phyloP scores from a whole-genome alignment of 2,329 filamentous ascomycete genomes.

The Exutisphaerella laricina region DNA sequence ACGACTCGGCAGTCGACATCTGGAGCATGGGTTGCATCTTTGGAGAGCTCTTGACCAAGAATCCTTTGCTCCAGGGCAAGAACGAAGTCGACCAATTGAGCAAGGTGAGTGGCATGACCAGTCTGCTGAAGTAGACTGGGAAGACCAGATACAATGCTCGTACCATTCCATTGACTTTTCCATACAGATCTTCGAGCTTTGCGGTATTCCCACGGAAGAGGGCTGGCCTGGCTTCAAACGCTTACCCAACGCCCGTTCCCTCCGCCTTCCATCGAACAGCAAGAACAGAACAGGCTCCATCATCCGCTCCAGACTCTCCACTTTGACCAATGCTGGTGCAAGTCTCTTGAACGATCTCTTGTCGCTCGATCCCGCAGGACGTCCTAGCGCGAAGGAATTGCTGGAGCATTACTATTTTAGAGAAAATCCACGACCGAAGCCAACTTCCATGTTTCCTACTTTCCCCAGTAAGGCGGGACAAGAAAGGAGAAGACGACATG shows the following conservation, averaged over 20 bases:
- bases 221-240: constrained; percentile 82
- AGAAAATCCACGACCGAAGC: constrained; percentile 86
- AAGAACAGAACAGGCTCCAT: constrained; percentile 40
- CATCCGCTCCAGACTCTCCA: constrained; percentile 72
- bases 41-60: constrained; percentile 77
- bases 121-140: constrained; percentile 23
- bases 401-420: constrained; percentile 77
- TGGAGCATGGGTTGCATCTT: constrained; percentile 98
- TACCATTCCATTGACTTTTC: constrained; percentile 19
- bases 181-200: constrained; percentile 71
- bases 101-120: constrained; percentile 43
- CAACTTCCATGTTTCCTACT: constrained; percentile 88
- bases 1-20: constrained; percentile 76
- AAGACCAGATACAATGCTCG: constrained; percentile 20
- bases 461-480: constrained; percentile 93
- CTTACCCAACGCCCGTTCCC: constrained; percentile 75
- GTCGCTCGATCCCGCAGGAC: constrained; percentile 63
- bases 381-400: constrained; percentile 68
- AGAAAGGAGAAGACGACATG: constrained; percentile 67
- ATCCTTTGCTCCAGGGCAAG: constrained; percentile 77
- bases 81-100: constrained; percentile 90
- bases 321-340: constrained; percentile 69
- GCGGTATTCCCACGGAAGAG: constrained; percentile 76
- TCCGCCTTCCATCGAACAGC: constrained; percentile 58
- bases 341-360: constrained; percentile 65